Evolutionary conservation across 2,329 filamentous ascomycete species (phyloP), one percentile per base, ranked within the genome.

Genomic region (Fusarium tanahbumbuense): DNA sequence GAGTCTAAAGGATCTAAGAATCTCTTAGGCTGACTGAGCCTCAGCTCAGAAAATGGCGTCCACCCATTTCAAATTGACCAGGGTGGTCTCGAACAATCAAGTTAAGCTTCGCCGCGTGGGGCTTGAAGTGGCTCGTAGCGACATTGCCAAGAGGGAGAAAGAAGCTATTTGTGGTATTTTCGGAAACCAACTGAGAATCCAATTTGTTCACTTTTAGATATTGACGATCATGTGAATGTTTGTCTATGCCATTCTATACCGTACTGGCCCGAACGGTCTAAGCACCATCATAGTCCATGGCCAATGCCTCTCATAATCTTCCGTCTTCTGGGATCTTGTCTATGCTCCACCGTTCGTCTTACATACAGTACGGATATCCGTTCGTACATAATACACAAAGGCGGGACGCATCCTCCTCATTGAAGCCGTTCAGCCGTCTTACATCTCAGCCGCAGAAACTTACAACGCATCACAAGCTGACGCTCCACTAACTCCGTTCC

Each of bases 81-180:
- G 72, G 72, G 48, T 41, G 58, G 70, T 64, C 70, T 70, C 60
- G 62, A 71, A 73, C 58, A 67, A 62, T 56, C 60, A 74, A 73
- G 70, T 74, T 72, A 74, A 74, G 72, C 72, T 74, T 74, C 70
- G 67, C 67, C 41, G 65, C 68, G 70, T 74, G 72, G 72, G 72
- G 70, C 56, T 30, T 25, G 46, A 52, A 53, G 48, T 48, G 41
- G 42, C 50, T 60, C 32, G 50, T 56, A 61, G 44, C 61, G 30
- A 44, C 54, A 53, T 59, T 67, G 67, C 49, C 63, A 70, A 64
- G 67, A 30, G 23, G 3, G 7, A 11, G 18, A 37, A 52, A 41
- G 32, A 28, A 47, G 40, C 44, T 71, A 55, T 69, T 65, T 46
- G 46, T 56, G 57, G 41, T 53, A 70, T 70, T 64, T 67, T 68